Evolutionary conservation across 2,329 filamentous ascomycete species (phyloP), one percentile per base, ranked within the genome.

Genomic region (Clonostachys solani): DNA sequence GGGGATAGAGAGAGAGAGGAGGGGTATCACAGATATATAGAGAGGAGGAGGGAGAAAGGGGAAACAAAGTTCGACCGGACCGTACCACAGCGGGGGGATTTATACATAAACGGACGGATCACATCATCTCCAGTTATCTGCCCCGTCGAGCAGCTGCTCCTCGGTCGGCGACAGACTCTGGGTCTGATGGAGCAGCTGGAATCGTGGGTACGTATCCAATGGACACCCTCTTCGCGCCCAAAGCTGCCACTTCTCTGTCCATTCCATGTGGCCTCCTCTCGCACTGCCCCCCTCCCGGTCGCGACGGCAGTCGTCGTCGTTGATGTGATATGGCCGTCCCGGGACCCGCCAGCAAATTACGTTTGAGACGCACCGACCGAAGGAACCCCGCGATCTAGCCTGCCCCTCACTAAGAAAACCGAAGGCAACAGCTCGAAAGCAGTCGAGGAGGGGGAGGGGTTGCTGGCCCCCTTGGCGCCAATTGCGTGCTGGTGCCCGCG

Each of bases 401-500:
- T 43, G 46, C 46, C 37, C 40, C 34, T 38, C 19, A 44, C 44
- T 34, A 33, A 8, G 4, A 29, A 34, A n/a, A 2, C 10, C 3
- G 36, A n/a, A 38, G 36, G 3, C 3, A 38, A n/a, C 15, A 38
- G 36, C 15, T 38, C n/a, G 12, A 3, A 12, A n/a, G 36, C 15
- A 38, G 15, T 17, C 36, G 15, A n/a, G 15, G 17, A 38, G 36
- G 36, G 23, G 23, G 23, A 29, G 23, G 23, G 23, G 23, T 29
- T 3, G 4, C 3, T 29, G 1, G 1, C 23, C 23, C 23, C 23
- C 23, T 18, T 38, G 36, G 36, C 36, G 37, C 18, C 38, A 44
- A 49, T 49, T 38, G 47, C 47, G 47, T 49, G 47, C 47, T 49
- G 47, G 10, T 38, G 42, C 29, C 23, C 41, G 16, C 36, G 12